Evolutionary conservation across 176 grass and related monocot genomes (phyloP).

Genomic region (Eleusine coracana): DNA sequence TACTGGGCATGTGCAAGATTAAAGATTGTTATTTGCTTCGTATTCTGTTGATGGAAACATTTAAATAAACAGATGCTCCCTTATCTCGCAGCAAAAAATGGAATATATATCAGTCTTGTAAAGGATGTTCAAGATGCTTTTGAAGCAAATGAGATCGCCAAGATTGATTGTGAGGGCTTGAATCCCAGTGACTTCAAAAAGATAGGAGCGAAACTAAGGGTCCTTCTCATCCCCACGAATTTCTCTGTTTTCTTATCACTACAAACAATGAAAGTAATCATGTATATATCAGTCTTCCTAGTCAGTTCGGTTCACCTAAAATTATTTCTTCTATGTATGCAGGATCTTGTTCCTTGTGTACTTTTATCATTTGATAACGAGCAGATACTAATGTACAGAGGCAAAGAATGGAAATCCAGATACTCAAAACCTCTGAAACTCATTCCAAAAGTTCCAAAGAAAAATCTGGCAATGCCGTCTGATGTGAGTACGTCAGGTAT

Average conservation of each 20-base stretch:
- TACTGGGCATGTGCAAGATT: constrained; percentile 11
- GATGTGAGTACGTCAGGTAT: constrained; percentile 64
- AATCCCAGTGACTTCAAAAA: constrained; percentile 99
- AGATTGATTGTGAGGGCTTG: constrained; percentile 87
- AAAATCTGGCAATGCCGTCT: constrained; percentile 32
- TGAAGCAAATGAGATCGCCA: constrained; percentile 78
- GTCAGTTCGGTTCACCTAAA: background rate
- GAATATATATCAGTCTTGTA: constrained; percentile 91
- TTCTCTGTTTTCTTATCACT: constrained; percentile 36
- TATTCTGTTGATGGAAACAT: constrained; percentile 13
- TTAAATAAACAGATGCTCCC: background rate
- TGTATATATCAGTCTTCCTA: background rate
- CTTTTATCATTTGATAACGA: constrained; percentile 92
- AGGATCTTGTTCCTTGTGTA: constrained; percentile 95
- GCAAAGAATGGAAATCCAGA: constrained; percentile 87
- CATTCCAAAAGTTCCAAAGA: constrained; percentile 49
- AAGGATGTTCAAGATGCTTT: constrained; percentile 88
- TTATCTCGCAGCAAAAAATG: constrained; percentile 80
- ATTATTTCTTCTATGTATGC: constrained; percentile 44
- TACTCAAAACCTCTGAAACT: constrained; percentile 57
- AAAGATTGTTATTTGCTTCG: constrained; percentile 23
- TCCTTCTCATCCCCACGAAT: constrained; percentile 26
- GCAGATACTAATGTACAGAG: constrained; percentile 88
- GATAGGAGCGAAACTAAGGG: constrained; percentile 93
- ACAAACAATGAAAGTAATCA: constrained; percentile 23